Evolutionary conservation across 129 eudicot species (phyloP).

Genomic region (Pittosporum tobira): DNA sequence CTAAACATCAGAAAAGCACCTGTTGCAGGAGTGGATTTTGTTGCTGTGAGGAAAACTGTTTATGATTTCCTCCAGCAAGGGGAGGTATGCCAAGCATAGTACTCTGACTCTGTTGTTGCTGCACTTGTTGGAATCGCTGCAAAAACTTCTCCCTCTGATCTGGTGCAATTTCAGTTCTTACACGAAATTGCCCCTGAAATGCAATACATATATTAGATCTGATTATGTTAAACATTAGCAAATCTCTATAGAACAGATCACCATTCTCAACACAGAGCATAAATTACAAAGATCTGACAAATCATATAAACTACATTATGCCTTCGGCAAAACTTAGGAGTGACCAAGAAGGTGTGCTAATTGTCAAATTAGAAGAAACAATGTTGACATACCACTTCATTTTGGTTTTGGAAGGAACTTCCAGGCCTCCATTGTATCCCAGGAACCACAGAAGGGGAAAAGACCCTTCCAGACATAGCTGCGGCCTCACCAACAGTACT

Average conservation of each 20-base stretch:
- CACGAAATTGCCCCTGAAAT: slow-evolving; percentile 68
- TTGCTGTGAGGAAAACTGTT: slow-evolving; percentile 72
- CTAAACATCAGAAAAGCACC: slow-evolving; percentile 31
- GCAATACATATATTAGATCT: too few relatives aligned
- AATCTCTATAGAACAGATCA: not conserved
- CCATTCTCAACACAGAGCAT: too few relatives aligned
- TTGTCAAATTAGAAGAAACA: not conserved
- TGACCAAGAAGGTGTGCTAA: not conserved
- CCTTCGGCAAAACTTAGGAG: too few relatives aligned
- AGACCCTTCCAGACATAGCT: slow-evolving; percentile 48
- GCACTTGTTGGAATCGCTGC: slow-evolving; percentile 83
- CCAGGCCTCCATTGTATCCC: slow-evolving; percentile 99
- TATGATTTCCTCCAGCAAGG: slow-evolving; percentile 55
- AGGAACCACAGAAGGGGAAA: slow-evolving; percentile 64
- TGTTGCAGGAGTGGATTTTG: slow-evolving; percentile 72
- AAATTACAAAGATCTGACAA: too few relatives aligned
- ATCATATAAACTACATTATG: too few relatives aligned
- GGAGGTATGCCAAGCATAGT: slow-evolving; percentile 67
- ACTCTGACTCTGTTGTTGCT: slow-evolving; percentile 83
- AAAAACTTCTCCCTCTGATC: slow-evolving; percentile 92
- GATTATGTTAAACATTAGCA: too few relatives aligned
- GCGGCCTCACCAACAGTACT: slow-evolving; percentile 54
- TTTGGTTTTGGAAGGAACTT: slow-evolving; percentile 76
- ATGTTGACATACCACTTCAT: slow-evolving; percentile 58
- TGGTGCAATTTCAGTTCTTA: slow-evolving; percentile 95